Conservation (phyloP, 2,329 filamentous ascomycete genomes). For the Botrytis tulipae region DNA sequence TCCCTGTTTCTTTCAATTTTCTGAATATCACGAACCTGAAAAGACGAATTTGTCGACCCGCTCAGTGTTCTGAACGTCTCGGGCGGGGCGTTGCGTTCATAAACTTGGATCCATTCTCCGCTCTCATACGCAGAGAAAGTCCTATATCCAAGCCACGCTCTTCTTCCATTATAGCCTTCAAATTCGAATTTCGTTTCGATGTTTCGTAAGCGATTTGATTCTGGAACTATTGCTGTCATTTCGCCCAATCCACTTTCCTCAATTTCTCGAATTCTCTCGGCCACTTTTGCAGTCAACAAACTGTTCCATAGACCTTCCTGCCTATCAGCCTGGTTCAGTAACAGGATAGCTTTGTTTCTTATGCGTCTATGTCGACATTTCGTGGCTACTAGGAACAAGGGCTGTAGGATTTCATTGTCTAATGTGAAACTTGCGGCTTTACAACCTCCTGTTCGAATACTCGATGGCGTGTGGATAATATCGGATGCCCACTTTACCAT, state of each 20-base stretch:
- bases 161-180: not conserved
- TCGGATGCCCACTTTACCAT: slow-evolving; percentile 17
- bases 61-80: not conserved
- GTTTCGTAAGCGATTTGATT: not conserved
- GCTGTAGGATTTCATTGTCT: slow-evolving; percentile 60
- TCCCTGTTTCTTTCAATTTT: not conserved
- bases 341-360: slow-evolving; percentile 58
- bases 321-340: slow-evolving; percentile 56
- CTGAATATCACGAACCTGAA: not conserved
- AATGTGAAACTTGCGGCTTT: slow-evolving; percentile 49
- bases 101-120: slow-evolving; percentile 14
- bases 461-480: slow-evolving; percentile 5
- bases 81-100: not conserved
- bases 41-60: not conserved
- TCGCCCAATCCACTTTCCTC: slow-evolving; percentile 21
- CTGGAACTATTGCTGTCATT: not conserved
- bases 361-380: slow-evolving; percentile 57
- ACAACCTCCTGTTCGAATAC: not conserved
- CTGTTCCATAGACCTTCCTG: slow-evolving; percentile 65
- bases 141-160: slow-evolving; percentile 13
- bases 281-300: slow-evolving; percentile 19
- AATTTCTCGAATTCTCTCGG: slow-evolving; percentile 23
- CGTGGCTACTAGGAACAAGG: slow-evolving; percentile 61
- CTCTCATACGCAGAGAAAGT: not conserved
- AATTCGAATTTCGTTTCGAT: slow-evolving; percentile 15